Evolutionary conservation across 2,329 filamentous ascomycete species (phyloP), one percentile per base, ranked within the genome.

Genomic region (Pseudogymnoascus sp.): DNA sequence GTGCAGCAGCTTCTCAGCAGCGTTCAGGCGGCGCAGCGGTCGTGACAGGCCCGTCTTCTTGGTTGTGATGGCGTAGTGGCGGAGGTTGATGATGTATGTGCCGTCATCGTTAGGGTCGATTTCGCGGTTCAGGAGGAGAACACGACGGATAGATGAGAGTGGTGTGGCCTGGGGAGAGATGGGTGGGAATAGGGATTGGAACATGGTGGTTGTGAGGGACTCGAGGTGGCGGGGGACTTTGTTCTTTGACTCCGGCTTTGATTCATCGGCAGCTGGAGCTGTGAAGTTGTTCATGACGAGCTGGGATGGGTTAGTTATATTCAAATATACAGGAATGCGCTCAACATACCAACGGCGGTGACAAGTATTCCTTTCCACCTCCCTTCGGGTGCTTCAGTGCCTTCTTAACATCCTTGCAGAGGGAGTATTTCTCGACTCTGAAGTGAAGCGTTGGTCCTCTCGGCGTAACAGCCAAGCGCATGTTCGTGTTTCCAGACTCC

Each of bases 231-330:
- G 95, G 4, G 93, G 92, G n/a, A 96, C 87, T 65, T 88, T 85
- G 22, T 85, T 83, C 63, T 81, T 82, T 30, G 83, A 76, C 63
- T 86, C 83, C 11, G 55, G 30, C 55, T 59, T 59, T 49, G 78
- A 66, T 64, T 78, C 73, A 62, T 77, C 73, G 59, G 76, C 74
- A 65, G 80, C 80, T 28, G 88, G 82, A 3, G 86, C 88, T 39
- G 84, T 84, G 75, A 99, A 96, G 75, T 96, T 97, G 78, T 99
- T 99, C 94, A 99, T 97, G 67, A 99, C 94, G 49, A 99, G 83
- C 84, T 88, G 65, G 2, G 60, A 30, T 33, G 11, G 12, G 42
- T 49, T 49, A 49, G 33, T 5, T 61, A 67, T 76, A 71, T 77
- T 62, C 52, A 66, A 9, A 45, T 35, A 69, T 64, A 58, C 5